Evolutionary conservation across 805 yeast genomes (phyloP).

Genomic region (Ogataea trehalophila): DNA sequence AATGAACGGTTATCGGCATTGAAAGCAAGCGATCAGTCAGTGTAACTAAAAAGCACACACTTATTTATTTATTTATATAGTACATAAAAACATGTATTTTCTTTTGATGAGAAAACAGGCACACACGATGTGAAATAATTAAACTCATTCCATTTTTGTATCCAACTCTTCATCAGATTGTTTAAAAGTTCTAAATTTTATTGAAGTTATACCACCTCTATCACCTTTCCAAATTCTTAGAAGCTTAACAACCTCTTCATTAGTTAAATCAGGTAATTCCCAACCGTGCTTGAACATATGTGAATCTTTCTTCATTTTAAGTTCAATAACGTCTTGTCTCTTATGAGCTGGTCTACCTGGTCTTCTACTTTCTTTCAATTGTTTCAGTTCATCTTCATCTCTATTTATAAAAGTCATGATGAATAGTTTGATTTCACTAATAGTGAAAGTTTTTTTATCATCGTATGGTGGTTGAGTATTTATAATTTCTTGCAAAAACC

Average conservation of each 20-base stretch:
- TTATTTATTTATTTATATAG: too few species aligned
- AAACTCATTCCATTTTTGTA: background rate
- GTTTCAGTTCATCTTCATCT: constrained; percentile 71
- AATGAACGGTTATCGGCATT: background rate
- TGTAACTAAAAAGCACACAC: too few species aligned
- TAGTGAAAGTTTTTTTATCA: constrained; percentile 38
- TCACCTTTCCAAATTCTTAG: constrained; percentile 79
- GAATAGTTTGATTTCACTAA: constrained; percentile 57
- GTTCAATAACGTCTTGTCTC: constrained; percentile 63
- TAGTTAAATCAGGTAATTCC: constrained; percentile 67
- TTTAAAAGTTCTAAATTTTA: constrained; percentile 43
- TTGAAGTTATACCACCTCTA: constrained; percentile 65
- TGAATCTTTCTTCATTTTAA: constrained; percentile 54
- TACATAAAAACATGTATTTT: too few species aligned
- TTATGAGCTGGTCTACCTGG: constrained; percentile 83
- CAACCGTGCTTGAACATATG: constrained; percentile 65
- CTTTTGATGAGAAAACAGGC: too few species aligned
- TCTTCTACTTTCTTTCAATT: constrained; percentile 58
- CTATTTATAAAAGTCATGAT: constrained; percentile 60
- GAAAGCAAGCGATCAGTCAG: background rate
- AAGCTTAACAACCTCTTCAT: constrained; percentile 49
- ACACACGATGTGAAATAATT: background rate
- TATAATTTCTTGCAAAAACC: constrained; percentile 58
- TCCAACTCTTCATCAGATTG: constrained; percentile 13
- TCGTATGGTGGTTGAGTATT: constrained; percentile 32